Base-by-base conservation (phyloP, 768 basidiomycete genomes). In the Inosperma sp. region DNA sequence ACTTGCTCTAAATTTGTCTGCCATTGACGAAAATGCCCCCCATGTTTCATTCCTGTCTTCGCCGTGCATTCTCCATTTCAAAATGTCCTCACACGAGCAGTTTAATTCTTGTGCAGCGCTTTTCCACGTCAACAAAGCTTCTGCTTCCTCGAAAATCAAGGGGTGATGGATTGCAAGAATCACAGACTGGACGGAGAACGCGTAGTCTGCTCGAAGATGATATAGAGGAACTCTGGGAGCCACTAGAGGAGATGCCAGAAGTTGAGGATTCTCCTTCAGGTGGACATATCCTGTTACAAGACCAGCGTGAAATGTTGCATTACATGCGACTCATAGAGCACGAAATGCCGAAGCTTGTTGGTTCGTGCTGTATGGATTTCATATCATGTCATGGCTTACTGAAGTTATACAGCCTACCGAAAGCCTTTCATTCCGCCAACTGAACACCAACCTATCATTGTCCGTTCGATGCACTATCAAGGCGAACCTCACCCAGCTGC, bases 321-420 rank as follows among this genome's bases (percentile, higher is more conserved):
- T 88, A 92, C 64, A 70, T 94, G 63, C 79, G 92, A 46, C 75
- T 93, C 55, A 89, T 94, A 52, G 91, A 93, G 64, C 82, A 88
- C 56, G 92, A 95, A 68, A 82, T 91, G 78, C 86, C 88, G 17
- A 83, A 87, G 64, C 80, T 95, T 44, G 83, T 89, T 59, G 85
- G 93, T 93, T 51, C 34, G 67, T 57, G 22, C 43, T 17, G 41
- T 42, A 16, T 29, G n/a, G 30, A 6, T 40, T 30, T 26, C 21
- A 23, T 48, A 14, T 26, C 3, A 9, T n/a, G 27, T 40, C 26
- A 39, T 58, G 51, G 36, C 44, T 16, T 27, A 43, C 37, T 36
- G 47, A 40, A 9, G 36, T 29, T 48, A 29, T 51, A 34, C 54
- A 95, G 93, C 84, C 12, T 92, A 85, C 69, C 81, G 89, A 57